Conservation (phyloP, 805 yeast genomes). For the Candida ficus region DNA sequence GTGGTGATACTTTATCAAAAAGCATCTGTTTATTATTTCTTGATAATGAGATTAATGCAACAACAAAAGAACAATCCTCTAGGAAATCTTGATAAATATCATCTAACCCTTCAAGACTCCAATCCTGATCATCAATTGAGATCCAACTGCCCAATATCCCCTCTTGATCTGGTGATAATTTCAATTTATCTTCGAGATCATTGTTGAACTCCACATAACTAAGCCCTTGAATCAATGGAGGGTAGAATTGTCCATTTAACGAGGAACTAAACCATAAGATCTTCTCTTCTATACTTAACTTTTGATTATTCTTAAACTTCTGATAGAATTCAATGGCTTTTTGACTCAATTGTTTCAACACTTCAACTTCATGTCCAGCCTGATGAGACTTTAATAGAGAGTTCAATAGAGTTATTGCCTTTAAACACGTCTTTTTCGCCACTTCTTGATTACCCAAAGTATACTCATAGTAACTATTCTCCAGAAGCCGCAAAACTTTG, state of each 20-base stretch:
- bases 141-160: constrained; percentile 10
- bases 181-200: constrained; percentile 2
- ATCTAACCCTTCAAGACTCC: constrained; percentile 20
- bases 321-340: constrained; percentile 7
- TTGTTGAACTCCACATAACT: neutral
- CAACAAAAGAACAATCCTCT: constrained; percentile 75
- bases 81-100: constrained; percentile 43
- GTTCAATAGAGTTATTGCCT: constrained; percentile 4
- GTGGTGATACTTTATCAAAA: constrained; percentile 13
- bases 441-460: neutral
- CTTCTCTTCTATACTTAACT: constrained; percentile 6
- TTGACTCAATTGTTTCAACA: constrained; percentile 1
- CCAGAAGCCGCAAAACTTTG: neutral
- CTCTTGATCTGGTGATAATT: constrained; percentile 13
- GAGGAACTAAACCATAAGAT: constrained; percentile 15
- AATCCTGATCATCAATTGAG: constrained; percentile 6
- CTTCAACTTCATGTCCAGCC: neutral
- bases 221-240: constrained; percentile 9
- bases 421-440: neutral
- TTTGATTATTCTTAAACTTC: constrained; percentile 3
- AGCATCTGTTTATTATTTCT: constrained; percentile 16
- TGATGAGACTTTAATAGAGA: neutral
- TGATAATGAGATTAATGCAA: constrained; percentile 52
- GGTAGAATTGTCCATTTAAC: constrained; percentile 11
- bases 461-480: neutral